phyloP scores from a whole-genome alignment of 495 filamentous ascomycete genomes.

The Lindgomyces ingoldianus region DNA sequence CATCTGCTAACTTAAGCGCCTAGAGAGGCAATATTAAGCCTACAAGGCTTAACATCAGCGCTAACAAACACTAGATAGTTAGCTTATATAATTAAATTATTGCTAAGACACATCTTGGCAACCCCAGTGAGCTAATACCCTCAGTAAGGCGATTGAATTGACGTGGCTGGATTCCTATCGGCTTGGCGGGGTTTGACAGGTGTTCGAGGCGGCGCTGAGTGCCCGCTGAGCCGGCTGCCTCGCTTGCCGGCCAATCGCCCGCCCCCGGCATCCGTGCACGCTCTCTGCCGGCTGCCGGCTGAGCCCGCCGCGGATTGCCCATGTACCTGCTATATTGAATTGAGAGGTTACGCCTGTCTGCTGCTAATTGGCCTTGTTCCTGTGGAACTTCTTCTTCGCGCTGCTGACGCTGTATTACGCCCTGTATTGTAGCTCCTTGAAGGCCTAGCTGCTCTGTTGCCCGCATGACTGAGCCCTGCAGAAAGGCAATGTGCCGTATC shows the following conservation, averaged over 20 bases:
- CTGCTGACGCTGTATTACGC: background rate
- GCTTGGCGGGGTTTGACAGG: too few relatives aligned
- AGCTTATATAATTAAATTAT: too few relatives aligned
- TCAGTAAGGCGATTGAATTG: too few relatives aligned
- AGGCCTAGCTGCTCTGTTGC: background rate
- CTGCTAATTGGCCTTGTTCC: background rate
- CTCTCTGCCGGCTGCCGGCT: background rate
- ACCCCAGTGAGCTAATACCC: too few relatives aligned
- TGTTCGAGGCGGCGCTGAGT: background rate
- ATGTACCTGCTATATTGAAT: background rate
- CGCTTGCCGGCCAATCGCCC: background rate
- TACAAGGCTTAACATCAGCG: too few relatives aligned
- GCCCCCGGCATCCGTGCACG: background rate
- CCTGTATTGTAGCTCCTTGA: background rate
- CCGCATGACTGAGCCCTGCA: too few relatives aligned
- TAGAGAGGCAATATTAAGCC: too few relatives aligned
- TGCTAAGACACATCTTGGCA: too few relatives aligned
- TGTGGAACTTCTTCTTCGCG: background rate
- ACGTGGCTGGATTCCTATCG: too few relatives aligned
- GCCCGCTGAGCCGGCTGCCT: background rate
- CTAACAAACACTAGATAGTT: too few relatives aligned
- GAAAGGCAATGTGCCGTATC: too few relatives aligned
- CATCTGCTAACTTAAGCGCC: too few relatives aligned
- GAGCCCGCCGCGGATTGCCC: background rate
- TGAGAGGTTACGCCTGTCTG: background rate